These are phyloP conservation scores for Penicillium fimorum DNA, from an alignment of 495 filamentous ascomycete genomes.

Conservation along the genomic window DNA sequence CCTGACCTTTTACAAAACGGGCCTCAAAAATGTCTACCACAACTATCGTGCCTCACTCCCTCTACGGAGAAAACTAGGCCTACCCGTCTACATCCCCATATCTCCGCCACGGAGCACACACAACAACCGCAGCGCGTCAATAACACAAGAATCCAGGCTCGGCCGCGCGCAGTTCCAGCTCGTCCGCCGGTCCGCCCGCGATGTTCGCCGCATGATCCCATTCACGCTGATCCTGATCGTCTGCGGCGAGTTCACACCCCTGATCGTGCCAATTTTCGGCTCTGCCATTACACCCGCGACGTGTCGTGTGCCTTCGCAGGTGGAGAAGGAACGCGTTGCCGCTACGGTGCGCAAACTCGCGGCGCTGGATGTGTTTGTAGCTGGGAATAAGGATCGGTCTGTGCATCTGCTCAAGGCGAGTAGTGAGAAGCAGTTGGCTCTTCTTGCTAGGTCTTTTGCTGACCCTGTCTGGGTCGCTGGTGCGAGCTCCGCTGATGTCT, in stretches of 20 bases:
- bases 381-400: slow-evolving; percentile 6
- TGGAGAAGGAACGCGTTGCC: slow-evolving; percentile 52
- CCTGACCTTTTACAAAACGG: slow-evolving; percentile 81
- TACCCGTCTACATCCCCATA: slow-evolving; percentile 34
- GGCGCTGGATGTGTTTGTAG: slow-evolving; percentile 25
- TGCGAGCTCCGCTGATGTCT: slow-evolving; percentile 26
- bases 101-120: slow-evolving; percentile 29
- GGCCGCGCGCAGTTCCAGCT: slow-evolving; percentile 65
- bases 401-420: slow-evolving; percentile 13
- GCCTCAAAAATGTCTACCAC: slow-evolving; percentile 65
- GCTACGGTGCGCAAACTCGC: slow-evolving; percentile 43
- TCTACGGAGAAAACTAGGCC: slow-evolving; percentile 31
- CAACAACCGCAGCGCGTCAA: not conserved
- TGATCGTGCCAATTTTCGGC: slow-evolving; percentile 67
- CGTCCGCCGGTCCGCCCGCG: slow-evolving; percentile 60
- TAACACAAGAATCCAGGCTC: slow-evolving; percentile 25
- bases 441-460: slow-evolving; percentile 27
- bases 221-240: slow-evolving; percentile 71
- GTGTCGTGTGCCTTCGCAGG: slow-evolving; percentile 76
- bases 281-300: slow-evolving; percentile 69
- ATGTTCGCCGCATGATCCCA: slow-evolving; percentile 68
- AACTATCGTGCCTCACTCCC: slow-evolving; percentile 47
- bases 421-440: slow-evolving; percentile 27
- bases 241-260: slow-evolving; percentile 81
- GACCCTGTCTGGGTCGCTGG: slow-evolving; percentile 18